Conservation (phyloP, 2,329 filamentous ascomycete genomes). For the Penicillium paneum region DNA sequence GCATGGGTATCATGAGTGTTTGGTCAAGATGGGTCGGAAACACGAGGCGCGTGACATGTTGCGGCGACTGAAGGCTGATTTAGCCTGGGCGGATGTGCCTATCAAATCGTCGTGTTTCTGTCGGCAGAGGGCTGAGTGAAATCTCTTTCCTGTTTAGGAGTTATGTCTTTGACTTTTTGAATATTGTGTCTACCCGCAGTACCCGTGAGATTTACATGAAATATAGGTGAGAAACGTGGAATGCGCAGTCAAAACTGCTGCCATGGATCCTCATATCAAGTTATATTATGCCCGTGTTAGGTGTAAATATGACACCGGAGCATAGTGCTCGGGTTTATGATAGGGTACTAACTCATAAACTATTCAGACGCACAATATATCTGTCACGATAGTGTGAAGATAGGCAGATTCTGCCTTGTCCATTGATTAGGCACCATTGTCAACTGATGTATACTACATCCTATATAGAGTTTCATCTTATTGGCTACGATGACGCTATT, state of each 20-base stretch:
- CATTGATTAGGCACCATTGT: background rate
- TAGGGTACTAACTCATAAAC: background rate
- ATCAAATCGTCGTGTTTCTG: slow-evolving; percentile 62
- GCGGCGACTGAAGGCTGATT: slow-evolving; percentile 50
- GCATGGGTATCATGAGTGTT: slow-evolving; percentile 69
- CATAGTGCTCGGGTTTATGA: background rate
- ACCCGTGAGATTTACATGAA: background rate
- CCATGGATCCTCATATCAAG: background rate
- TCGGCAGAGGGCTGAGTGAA: slow-evolving; percentile 21
- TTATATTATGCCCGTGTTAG: background rate
- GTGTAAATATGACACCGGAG: background rate
- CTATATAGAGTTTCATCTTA: background rate
- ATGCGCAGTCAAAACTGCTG: too few species aligned
- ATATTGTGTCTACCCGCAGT: background rate
- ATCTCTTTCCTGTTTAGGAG: background rate
- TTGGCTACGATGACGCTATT: background rate
- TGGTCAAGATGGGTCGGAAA: slow-evolving; percentile 52
- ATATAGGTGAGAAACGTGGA: background rate
- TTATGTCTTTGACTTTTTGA: background rate
- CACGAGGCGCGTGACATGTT: slow-evolving; percentile 48
- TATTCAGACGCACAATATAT: background rate
- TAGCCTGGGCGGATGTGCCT: slow-evolving; percentile 58
- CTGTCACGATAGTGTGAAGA: background rate
- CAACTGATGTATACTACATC: too few species aligned
- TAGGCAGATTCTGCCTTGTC: background rate